These are phyloP conservation scores for Talaromyces trachyspermus DNA, from an alignment of 495 filamentous ascomycete species.

Conservation along the genomic window DNA sequence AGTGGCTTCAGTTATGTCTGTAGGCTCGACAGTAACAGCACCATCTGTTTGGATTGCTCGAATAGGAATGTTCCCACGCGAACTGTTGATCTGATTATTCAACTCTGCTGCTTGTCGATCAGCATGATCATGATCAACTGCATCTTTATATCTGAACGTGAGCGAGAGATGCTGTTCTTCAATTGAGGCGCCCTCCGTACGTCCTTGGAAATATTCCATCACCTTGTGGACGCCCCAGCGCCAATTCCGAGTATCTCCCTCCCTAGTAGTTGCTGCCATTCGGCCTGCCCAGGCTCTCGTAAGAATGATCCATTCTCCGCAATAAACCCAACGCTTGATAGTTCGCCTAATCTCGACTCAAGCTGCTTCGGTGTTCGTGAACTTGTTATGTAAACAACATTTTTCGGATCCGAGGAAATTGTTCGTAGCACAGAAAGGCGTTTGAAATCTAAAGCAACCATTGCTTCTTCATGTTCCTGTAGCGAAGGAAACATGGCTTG, in stretches of 20 bases:
- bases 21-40: constrained; percentile 67
- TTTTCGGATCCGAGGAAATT: constrained; percentile 58
- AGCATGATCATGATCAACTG: constrained; percentile 61
- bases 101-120: constrained; percentile 69
- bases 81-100: constrained; percentile 81
- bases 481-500: constrained; percentile 66
- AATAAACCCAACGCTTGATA: constrained; percentile 64
- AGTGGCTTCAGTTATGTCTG: constrained; percentile 68
- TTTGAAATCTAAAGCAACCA: neutral
- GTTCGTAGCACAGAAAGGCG: constrained; percentile 55
- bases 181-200: constrained; percentile 72
- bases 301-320: constrained; percentile 87
- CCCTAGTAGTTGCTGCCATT: constrained; percentile 65
- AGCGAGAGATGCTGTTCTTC: constrained; percentile 72
- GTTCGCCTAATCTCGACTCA: constrained; percentile 54
- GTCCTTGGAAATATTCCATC: constrained; percentile 74
- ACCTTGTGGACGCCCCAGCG: constrained; percentile 65
- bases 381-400: constrained; percentile 80
- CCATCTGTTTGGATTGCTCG: constrained; percentile 65
- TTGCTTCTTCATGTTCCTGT: constrained; percentile 54
- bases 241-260: constrained; percentile 57
- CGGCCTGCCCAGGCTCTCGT: constrained; percentile 44
- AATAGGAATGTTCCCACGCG: constrained; percentile 67
- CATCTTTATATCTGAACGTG: constrained; percentile 69
- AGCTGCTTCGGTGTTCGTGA: constrained; percentile 71